Evolutionary conservation across 345 rosid genomes (phyloP), one percentile per base, ranked within the genome.

Genomic region (Salix caprea): DNA sequence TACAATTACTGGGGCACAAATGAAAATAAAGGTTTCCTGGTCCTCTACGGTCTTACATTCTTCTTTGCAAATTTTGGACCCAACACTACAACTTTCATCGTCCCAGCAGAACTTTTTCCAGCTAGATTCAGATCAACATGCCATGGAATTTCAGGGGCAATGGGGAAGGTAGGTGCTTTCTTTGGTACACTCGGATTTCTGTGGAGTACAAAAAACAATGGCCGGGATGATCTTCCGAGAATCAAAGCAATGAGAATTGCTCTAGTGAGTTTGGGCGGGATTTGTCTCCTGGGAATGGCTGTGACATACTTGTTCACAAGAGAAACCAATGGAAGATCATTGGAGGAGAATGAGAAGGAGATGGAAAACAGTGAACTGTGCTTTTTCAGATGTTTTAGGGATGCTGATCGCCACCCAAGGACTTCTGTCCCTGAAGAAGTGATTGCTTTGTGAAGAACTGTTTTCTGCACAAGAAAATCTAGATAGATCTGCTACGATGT

Each of bases 21-120:
- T 4, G 70, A 73, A 6, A 50, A 78, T 32, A 16, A 4, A 0
- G 90, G 86, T 1, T 91, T 93, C 74, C 69, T 90, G 70, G 36
- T 84, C 68, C 76, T 91, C 2, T 90, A 89, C 18, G 87, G 85
- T 5, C 82, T 89, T 9, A 82, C 88, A 1, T 91, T 89, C 82
- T 93, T 93, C 90, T 93, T 93, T 42, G 84, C 92, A 56, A 93
- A 93, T 79, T 90, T 90, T 44, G 98, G 98, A 52, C 98, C 97
- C 7, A 93, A 93, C 75, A 85, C 94, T 1, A 91, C 97, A 4
- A 91, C 98, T 0, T 93, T 91, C 71, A 90, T 93, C 0, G 86
- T 90, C 52, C 98, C 98, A 0, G 96, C 97, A 0, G 97, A 93
- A 67, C 90, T 91, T 26, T 93, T 93, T 52, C 98, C 98, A 3